Conservation (phyloP, 2,329 filamentous ascomycete species). For the Arthrobotrys entomopaga region DNA sequence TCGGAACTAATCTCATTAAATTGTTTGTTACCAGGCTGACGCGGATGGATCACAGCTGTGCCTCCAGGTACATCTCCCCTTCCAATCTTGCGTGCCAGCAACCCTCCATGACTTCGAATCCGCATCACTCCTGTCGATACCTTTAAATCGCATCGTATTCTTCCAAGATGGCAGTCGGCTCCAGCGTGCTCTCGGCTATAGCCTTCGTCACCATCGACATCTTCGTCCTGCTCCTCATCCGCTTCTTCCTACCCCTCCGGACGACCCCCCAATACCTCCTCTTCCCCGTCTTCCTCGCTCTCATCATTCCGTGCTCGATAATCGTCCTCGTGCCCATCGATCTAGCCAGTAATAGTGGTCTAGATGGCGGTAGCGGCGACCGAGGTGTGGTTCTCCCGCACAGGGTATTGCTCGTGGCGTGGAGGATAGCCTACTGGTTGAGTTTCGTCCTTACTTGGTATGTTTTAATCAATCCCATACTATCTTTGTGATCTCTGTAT, state of each 20-base stretch:
- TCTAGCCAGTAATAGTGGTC: conserved; percentile 83
- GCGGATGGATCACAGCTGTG: neutral
- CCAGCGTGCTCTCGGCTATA: conserved; percentile 57
- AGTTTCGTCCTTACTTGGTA: conserved; percentile 95
- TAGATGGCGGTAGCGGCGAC: conserved; percentile 69
- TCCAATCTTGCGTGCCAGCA: neutral
- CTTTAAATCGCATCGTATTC: neutral
- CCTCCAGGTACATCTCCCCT: neutral
- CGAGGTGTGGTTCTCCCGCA: conserved; percentile 89
- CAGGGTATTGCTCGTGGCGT: conserved; percentile 81
- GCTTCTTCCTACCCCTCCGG: conserved; percentile 89
- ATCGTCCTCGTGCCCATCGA: conserved; percentile 94
- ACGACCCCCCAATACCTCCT: conserved; percentile 89
- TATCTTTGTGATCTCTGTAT: neutral
- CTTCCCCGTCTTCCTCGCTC: conserved; percentile 93
- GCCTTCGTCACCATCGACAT: conserved; percentile 63
- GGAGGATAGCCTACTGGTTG: conserved; percentile 97
- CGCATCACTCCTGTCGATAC: neutral
- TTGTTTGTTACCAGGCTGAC: conserved; percentile 12
- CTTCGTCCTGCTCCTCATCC: conserved; percentile 82
- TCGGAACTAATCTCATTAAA: conserved; percentile 4
- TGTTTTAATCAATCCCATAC: conserved; percentile 57
- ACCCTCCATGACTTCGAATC: neutral
- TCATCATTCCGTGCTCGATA: conserved; percentile 90
- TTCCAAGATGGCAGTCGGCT: conserved; percentile 56